Evolutionary conservation across 2,329 filamentous ascomycete genomes (phyloP).

Genomic region (Aspergillus ustus): DNA sequence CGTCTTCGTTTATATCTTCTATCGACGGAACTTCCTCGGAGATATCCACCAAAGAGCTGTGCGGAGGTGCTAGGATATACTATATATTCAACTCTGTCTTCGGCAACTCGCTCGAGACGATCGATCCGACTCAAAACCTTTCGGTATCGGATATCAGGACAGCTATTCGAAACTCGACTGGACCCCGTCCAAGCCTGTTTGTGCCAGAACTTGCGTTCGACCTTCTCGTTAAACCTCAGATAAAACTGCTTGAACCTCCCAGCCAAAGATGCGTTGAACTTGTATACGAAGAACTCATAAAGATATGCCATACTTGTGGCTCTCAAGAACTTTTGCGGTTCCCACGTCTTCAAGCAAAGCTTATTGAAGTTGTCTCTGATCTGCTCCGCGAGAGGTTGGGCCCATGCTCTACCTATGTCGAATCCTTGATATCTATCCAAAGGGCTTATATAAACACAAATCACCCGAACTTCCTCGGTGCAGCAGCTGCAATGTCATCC

Average conservation of each 20-base stretch:
- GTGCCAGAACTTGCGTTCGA: conserved; percentile 98
- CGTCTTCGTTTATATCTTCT: conserved; percentile 95
- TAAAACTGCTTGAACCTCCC: conserved; percentile 92
- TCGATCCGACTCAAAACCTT: conserved; percentile 94
- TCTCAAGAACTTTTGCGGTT: conserved; percentile 92
- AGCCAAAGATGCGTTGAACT: conserved; percentile 96
- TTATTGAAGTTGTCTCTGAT: conserved; percentile 98
- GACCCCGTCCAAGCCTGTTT: conserved; percentile 91
- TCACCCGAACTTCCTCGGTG: conserved; percentile 96
- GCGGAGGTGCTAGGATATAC: conserved; percentile 92
- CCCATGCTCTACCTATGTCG: conserved; percentile 86
- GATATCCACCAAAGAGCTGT: conserved; percentile 97
- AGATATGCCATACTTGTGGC: conserved; percentile 98
- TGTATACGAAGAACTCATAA: conserved; percentile 98
- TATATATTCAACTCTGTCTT: conserved; percentile 99
- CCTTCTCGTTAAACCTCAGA: conserved; percentile 95
- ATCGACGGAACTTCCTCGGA: conserved; percentile 98
- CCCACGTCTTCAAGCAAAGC: conserved; percentile 89
- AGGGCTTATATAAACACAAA: conserved; percentile 99
- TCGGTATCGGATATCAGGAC: conserved; percentile 94
- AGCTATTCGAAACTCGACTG: conserved; percentile 96
- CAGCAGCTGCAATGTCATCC: conserved; percentile 95
- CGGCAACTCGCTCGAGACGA: conserved; percentile 91
- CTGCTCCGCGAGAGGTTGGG: conserved; percentile 89
- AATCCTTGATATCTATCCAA: conserved; percentile 96